Evolutionary conservation across 306 rosid genomes (phyloP).

Genomic region (Prinsepia uniflora): DNA sequence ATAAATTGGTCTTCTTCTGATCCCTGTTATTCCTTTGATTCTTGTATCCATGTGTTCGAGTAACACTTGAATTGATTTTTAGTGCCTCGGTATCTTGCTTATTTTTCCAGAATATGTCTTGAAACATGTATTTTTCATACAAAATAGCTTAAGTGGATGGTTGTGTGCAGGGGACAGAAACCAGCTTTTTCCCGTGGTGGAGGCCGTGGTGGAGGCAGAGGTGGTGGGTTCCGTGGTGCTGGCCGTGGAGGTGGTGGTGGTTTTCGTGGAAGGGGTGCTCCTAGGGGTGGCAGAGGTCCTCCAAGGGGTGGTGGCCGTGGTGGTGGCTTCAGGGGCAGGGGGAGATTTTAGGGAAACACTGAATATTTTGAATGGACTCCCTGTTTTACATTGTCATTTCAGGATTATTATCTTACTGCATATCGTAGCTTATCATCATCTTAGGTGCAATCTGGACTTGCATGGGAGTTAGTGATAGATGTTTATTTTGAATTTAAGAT

Average conservation of each 20-base stretch:
- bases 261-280: constrained; percentile 80
- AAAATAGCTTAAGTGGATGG: constrained; percentile 5
- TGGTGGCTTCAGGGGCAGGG: constrained; percentile 91
- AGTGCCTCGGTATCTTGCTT: no score
- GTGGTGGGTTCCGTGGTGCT: constrained; percentile 39
- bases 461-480: not conserved
- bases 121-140: not conserved
- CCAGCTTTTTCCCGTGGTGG: constrained; percentile 48
- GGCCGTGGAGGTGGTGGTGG: constrained; percentile 60
- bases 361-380: constrained; percentile 25
- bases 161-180: constrained; percentile 62
- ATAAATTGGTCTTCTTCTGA: not conserved
- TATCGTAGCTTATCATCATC: constrained; percentile 6
- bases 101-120: not conserved
- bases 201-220: constrained; percentile 48
- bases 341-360: constrained; percentile 48
- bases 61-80: not conserved
- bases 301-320: constrained; percentile 69
- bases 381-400: constrained; percentile 28
- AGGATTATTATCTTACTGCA: constrained; percentile 25
- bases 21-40: not conserved
- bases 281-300: constrained; percentile 76
- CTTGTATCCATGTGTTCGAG: not conserved
- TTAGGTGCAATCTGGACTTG: constrained; percentile 1
- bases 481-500: constrained; percentile 1